Evolutionary conservation across 495 filamentous ascomycete genomes (phyloP).

Genomic region (Bathelium albidoporum): DNA sequence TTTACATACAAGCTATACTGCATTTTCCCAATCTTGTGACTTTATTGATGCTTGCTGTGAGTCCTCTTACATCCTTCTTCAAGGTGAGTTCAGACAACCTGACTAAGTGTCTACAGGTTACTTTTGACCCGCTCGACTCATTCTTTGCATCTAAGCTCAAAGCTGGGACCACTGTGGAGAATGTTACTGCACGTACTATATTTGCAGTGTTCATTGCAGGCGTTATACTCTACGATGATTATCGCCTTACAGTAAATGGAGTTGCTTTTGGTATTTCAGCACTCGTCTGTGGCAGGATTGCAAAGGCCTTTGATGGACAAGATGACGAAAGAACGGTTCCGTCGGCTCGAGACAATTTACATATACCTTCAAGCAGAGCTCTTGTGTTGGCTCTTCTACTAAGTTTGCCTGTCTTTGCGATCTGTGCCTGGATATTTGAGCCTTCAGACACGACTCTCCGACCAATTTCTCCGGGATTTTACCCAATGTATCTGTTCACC

Average conservation of each 20-base stretch:
- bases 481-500: not conserved
- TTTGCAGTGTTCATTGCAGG: not conserved
- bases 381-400: not conserved
- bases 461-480: not conserved
- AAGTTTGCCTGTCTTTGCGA: not conserved
- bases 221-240: constrained; percentile 4
- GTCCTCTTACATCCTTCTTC: not conserved
- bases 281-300: not conserved
- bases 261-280: not conserved
- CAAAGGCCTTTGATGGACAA: not conserved
- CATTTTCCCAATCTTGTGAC: not conserved
- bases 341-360: not conserved
- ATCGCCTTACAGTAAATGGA: not conserved
- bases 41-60: not conserved
- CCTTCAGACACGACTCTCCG: not conserved
- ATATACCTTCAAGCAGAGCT: not conserved
- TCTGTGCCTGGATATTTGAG: not conserved
- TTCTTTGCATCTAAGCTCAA: not conserved
- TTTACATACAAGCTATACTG: not conserved
- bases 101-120: not conserved
- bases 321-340: not conserved
- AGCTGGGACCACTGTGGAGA: not conserved
- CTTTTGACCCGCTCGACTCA: not conserved
- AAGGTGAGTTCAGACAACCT: too few relatives aligned
- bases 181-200: not conserved